Evolutionary conservation across 2,329 filamentous ascomycete species (phyloP), one percentile per base, ranked within the genome.

Genomic region (Leptographium lundbergii): DNA sequence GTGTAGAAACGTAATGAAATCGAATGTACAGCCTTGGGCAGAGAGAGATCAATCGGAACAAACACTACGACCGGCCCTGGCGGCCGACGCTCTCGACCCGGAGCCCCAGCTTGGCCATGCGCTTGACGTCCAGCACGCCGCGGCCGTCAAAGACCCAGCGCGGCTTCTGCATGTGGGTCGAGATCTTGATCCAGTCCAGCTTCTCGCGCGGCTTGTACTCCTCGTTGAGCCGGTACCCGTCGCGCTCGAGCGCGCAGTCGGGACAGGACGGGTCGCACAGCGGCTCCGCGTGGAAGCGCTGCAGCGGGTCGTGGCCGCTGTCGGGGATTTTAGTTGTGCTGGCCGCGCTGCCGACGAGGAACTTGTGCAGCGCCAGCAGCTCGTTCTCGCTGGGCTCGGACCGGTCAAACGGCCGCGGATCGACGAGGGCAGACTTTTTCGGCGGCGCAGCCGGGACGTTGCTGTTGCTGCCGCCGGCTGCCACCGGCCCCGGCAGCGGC

Each of bases 141-240:
- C 77, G 76, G n/a, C 79, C 79, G 61, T 82, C 79, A 68, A 82
- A 82, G 29, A 81, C 70, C 77, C 77, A 81, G 59, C 74, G 76
- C 13, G 79, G 79, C 69, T 77, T 75, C 55, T 71, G 72, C 77
- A 81, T 81, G 62, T 69, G 67, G 57, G 72, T 67, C 52, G 77
- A 71, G 51, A 81, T 77, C 67, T 70, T 73, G 58, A 70, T 71
- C 79, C 79, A 82, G 69, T 81, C 76, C 22, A 81, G 66, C 45
- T 69, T 71, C 67, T 76, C 76, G 68, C 75, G 78, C 58, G 72
- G 63, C 63, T 72, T 73, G 68, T 77, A 74, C 66, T 77, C 75
- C 59, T 65, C 61, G 59, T 63, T 61, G 22, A 62, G 62, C 62
- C 59, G 60, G 60, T 63, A 63, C 55, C 63, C 62, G 47, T 60